A percentile compares a stretch with the other conserved stretches of the same genome.
Conservation (phyloP, 345 rosid species). For the Excoecaria cochinchinensis region DNA sequence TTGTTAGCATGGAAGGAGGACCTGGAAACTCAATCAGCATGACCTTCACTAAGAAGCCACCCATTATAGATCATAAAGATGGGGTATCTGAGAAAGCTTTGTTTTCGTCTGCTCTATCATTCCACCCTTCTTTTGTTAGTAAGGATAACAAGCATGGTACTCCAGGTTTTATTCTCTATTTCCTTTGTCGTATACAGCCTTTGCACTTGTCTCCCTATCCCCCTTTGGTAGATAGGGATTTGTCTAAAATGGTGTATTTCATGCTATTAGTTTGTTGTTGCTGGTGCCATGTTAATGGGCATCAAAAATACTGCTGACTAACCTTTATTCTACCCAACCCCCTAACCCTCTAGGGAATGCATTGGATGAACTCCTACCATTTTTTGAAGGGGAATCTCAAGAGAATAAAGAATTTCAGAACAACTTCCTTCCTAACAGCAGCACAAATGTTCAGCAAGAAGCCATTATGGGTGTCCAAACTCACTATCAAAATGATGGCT, state of each 20-base stretch:
- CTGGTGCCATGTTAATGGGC: background rate
- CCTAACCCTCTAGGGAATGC: slow-evolving; percentile 31
- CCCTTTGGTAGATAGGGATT: background rate
- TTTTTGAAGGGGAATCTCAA: slow-evolving; percentile 29
- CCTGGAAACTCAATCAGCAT: slow-evolving; percentile 36
- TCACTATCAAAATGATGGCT: slow-evolving; percentile 75
- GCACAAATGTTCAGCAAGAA: slow-evolving; percentile 33
- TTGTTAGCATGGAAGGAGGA: slow-evolving; percentile 27
- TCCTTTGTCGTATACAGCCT: background rate
- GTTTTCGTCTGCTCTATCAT: slow-evolving; percentile 20
- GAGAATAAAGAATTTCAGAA: slow-evolving; percentile 29
- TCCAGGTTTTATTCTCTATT: slow-evolving; percentile 42
- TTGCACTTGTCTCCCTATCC: background rate
- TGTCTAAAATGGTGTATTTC: background rate
- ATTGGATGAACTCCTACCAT: slow-evolving; percentile 46
- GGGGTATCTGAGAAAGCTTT: slow-evolving; percentile 39
- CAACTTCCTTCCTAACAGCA: slow-evolving; percentile 16
- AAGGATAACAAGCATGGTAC: slow-evolving; percentile 33
- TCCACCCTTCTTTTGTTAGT: slow-evolving; percentile 22
- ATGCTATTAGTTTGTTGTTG: slow-evolving; percentile 8
- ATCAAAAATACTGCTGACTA: slow-evolving; percentile 33
- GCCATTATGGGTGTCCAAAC: slow-evolving; percentile 54
- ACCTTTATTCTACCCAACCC: slow-evolving; percentile 4
- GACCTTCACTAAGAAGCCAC: slow-evolving; percentile 56
- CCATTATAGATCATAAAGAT: slow-evolving; percentile 36